Percentiles rank a stretch among this genome's conserved stretches.
Evolutionary conservation across 116 monocot genomes (phyloP).

Genomic region (Thalassia testudinum): DNA sequence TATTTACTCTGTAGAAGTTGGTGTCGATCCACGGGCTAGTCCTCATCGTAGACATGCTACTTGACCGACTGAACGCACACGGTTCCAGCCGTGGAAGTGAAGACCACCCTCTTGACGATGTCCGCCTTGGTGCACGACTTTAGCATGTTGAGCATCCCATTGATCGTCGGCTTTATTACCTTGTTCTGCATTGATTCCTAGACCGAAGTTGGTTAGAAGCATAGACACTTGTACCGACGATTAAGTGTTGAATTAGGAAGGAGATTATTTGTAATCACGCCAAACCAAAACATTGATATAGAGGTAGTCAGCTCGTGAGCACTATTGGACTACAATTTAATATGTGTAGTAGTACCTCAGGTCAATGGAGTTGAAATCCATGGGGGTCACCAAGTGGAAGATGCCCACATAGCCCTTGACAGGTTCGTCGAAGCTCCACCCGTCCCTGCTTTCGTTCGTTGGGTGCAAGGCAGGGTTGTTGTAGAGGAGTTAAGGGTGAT

Average conservation of each 20-base stretch:
- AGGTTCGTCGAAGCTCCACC: conserved; percentile 56
- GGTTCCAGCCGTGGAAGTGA: conserved; percentile 69
- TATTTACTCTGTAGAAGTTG: conserved; percentile 53
- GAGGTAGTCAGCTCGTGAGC: too few species aligned
- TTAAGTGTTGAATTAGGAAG: too few species aligned
- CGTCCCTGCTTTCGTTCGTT: too few species aligned
- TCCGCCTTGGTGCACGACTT: conserved; percentile 47
- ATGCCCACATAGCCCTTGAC: conserved; percentile 44
- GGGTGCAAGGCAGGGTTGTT: too few species aligned
- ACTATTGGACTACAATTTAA: too few species aligned
- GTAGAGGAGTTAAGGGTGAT: too few species aligned
- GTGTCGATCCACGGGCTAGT: conserved; percentile 45
- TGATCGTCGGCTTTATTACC: conserved; percentile 57
- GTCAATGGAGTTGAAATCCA: conserved; percentile 67
- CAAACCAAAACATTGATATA: not conserved
- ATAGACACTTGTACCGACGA: too few species aligned
- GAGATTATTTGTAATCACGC: not conserved
- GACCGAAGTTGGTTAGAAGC: too few species aligned
- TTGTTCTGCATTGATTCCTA: conserved; percentile 48
- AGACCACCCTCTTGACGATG: conserved; percentile 42
- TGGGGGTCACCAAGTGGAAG: conserved; percentile 82
- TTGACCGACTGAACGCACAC: conserved; percentile 35
- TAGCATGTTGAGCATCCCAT: conserved; percentile 53
- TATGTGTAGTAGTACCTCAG: conserved; percentile 34
- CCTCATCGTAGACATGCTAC: conserved; percentile 40